Percentiles rank a stretch among this genome's conserved stretches.
These are phyloP conservation scores for Thecaphora frezii DNA, from an alignment of 1,284 basidiomycete species.

Conservation along the genomic window DNA sequence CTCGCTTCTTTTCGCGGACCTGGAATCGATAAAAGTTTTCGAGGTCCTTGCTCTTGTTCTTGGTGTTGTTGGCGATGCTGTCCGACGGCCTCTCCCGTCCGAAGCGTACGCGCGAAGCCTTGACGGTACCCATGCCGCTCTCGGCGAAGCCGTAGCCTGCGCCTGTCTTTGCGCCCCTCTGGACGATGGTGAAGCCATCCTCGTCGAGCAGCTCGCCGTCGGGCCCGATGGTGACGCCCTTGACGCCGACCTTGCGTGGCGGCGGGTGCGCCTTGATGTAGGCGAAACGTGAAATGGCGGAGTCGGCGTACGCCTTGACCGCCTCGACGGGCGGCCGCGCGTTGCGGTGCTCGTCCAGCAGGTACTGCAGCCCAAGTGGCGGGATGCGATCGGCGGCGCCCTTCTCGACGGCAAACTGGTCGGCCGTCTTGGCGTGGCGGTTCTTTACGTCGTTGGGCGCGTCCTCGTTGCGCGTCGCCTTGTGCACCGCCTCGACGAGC, in stretches of 20 bases:
- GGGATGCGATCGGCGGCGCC: conserved; percentile 14
- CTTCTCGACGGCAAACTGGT: neutral
- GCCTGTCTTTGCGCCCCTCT: conserved; percentile 34
- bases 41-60: conserved; percentile 46
- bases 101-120: conserved; percentile 7
- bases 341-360: conserved; percentile 28
- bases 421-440: neutral
- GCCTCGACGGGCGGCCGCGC: conserved; percentile 30
- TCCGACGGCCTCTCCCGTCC: conserved; percentile 18
- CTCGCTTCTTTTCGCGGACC: conserved; percentile 49
- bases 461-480: conserved; percentile 2
- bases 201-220: conserved; percentile 54
- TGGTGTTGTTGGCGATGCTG: conserved; percentile 27
- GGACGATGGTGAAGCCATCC: conserved; percentile 57
- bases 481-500: conserved; percentile 8
- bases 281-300: conserved; percentile 35
- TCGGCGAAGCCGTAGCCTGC: conserved; percentile 35
- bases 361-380: conserved; percentile 31
- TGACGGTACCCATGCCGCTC: conserved; percentile 8
- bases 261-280: conserved; percentile 47
- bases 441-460: neutral
- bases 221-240: conserved; percentile 48
- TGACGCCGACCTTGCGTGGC: conserved; percentile 41
- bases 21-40: conserved; percentile 57
- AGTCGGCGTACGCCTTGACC: conserved; percentile 41